Evolutionary conservation across 371 early-diverging fungal species (phyloP).

Genomic region (Amoeboaphelidium protococcarum): DNA sequence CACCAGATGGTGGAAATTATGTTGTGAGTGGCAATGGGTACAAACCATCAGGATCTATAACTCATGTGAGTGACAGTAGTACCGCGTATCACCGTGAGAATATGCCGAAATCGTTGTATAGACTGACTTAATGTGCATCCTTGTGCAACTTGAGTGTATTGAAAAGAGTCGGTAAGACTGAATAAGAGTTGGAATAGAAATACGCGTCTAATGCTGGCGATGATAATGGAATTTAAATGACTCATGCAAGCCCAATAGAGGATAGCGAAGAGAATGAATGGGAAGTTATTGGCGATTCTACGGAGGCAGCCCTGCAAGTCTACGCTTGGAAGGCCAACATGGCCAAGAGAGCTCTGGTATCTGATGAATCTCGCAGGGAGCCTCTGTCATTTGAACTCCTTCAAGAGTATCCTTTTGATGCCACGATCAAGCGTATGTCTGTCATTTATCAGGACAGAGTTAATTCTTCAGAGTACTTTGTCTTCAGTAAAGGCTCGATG

Average conservation of each 20-base stretch:
- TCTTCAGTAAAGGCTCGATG: background rate
- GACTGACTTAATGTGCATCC: no score
- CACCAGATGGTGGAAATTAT: constrained; percentile 30
- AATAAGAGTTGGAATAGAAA: no score
- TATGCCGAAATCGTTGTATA: no score
- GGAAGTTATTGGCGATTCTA: constrained; percentile 54
- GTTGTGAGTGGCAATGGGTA: constrained; percentile 29
- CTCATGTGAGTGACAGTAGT: background rate
- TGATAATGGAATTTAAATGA: no score
- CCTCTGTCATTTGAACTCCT: background rate
- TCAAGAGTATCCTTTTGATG: background rate
- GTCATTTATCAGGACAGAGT: background rate
- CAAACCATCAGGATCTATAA: constrained; percentile 11
- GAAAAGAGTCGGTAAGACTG: no score
- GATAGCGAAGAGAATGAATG: constrained; percentile 29
- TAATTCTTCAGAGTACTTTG: background rate
- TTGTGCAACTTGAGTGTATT: no score
- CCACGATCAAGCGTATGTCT: background rate
- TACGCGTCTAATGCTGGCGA: no score
- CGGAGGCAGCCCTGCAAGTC: constrained; percentile 25
- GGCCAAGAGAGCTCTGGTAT: background rate
- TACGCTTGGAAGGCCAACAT: constrained; percentile 14
- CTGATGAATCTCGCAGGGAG: background rate
- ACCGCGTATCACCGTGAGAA: no score
- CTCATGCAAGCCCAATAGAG: no score